These are phyloP conservation scores for Cercospora citrullina DNA, from an alignment of 2,329 filamentous ascomycete genomes.

Conservation along the genomic window DNA sequence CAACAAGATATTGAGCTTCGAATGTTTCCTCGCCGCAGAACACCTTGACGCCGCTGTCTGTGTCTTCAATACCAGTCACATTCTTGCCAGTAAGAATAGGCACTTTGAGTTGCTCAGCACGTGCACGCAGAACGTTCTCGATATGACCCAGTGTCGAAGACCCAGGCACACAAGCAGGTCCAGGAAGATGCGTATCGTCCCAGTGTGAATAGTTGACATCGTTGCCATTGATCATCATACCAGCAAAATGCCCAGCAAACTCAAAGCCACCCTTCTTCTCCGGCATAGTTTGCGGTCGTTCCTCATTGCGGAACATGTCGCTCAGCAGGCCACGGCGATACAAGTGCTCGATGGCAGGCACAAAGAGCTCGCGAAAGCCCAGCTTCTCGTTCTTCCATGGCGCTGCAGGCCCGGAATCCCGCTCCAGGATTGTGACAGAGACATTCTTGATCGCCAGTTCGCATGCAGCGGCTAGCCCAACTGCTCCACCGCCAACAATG, in stretches of 20 bases:
- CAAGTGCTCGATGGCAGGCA: not conserved
- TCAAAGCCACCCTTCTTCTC: not conserved
- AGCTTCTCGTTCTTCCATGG: constrained; percentile 3
- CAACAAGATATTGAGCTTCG: not conserved
- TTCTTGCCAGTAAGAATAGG: not conserved
- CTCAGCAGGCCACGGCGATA: constrained; percentile 9
- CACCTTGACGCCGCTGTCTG: not conserved
- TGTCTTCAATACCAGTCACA: not conserved
- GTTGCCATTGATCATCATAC: constrained; percentile 6
- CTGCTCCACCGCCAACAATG: constrained; percentile 2
- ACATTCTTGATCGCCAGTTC: constrained; percentile 1
- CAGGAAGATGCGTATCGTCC: constrained; percentile 1
- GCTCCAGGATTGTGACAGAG: not conserved
- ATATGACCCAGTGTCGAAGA: not conserved
- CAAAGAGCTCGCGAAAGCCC: not conserved
- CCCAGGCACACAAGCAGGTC: not conserved
- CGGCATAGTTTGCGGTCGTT: not conserved
- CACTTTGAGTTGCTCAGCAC: not conserved
- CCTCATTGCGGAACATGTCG: not conserved
- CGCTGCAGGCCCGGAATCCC: not conserved
- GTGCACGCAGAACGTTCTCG: not conserved
- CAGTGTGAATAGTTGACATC: not conserved
- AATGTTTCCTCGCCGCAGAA: not conserved
- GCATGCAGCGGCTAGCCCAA: not conserved
- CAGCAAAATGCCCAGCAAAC: not conserved